These are phyloP conservation scores for Fistulina hepatica DNA, from an alignment of 1,284 basidiomycete species.

Conservation along the genomic window DNA sequence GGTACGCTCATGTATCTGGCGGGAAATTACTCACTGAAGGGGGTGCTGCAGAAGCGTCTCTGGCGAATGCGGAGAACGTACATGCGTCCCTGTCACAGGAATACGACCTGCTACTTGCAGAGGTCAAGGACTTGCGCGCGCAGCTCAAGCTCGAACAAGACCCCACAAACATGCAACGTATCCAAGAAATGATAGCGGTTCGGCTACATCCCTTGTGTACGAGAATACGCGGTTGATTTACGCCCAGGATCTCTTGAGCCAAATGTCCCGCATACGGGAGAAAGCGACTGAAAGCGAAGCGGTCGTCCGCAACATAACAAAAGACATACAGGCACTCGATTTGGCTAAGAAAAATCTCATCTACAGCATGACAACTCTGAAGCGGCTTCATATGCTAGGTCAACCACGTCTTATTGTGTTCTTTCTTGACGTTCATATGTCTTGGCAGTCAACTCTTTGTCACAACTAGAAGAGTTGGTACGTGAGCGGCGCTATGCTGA, in stretches of 20 bases:
- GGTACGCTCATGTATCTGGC: no score
- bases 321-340: slow-evolving; percentile 93
- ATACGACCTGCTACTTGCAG: slow-evolving; percentile 53
- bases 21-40: no score
- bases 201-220: slow-evolving; percentile 12
- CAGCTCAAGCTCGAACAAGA: slow-evolving; percentile 71
- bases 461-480: slow-evolving; percentile 71
- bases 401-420: slow-evolving; percentile 17
- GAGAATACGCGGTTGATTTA: slow-evolving; percentile 4
- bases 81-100: slow-evolving; percentile 50
- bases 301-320: slow-evolving; percentile 90
- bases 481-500: slow-evolving; percentile 73
- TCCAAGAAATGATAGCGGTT: slow-evolving; percentile 91
- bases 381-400: slow-evolving; percentile 92
- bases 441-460: slow-evolving; percentile 63
- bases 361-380: slow-evolving; percentile 82
- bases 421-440: slow-evolving; percentile 1
- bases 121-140: slow-evolving; percentile 58
- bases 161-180: slow-evolving; percentile 73
- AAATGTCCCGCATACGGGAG: slow-evolving; percentile 90
- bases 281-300: slow-evolving; percentile 95
- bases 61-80: slow-evolving; percentile 52
- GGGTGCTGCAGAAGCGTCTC: slow-evolving; percentile 54
- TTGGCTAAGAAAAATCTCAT: slow-evolving; percentile 90
- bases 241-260: slow-evolving; percentile 74